Percentiles rank a stretch among this genome's conserved stretches.
These are phyloP conservation scores for Aspergillus awamori DNA, from an alignment of 2,329 filamentous ascomycete genomes.

Conservation along the genomic window DNA sequence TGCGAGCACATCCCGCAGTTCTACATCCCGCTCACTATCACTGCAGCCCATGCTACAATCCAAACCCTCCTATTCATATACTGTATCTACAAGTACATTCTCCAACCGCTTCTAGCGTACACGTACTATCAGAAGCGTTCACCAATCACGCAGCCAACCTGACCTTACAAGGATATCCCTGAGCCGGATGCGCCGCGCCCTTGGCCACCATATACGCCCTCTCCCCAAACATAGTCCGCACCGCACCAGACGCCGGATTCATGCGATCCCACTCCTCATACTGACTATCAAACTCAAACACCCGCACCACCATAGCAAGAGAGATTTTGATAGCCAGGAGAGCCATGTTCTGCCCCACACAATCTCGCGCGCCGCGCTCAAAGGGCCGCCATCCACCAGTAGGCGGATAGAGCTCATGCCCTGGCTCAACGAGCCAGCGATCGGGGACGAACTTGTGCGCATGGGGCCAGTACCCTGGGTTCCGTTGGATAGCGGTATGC, in stretches of 20 bases:
- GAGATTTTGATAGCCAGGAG: slow-evolving; percentile 45
- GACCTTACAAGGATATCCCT: slow-evolving; percentile 1
- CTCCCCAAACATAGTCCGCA: background rate
- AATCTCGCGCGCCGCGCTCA: slow-evolving; percentile 52
- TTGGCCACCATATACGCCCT: background rate
- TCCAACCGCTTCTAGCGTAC: too few relatives aligned
- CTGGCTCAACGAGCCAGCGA: slow-evolving; percentile 37
- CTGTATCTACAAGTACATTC: too few relatives aligned
- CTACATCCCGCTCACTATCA: too few relatives aligned
- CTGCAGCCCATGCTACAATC: too few relatives aligned
- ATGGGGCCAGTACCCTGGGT: slow-evolving; percentile 20
- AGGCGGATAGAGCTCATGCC: slow-evolving; percentile 17
- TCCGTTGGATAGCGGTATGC: slow-evolving; percentile 20
- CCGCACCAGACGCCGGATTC: background rate
- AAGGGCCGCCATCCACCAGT: slow-evolving; percentile 54
- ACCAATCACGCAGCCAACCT: background rate
- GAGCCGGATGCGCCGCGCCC: slow-evolving; percentile 1
- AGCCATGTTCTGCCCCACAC: slow-evolving; percentile 54
- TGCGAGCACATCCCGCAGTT: too few relatives aligned
- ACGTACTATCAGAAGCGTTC: too few relatives aligned
- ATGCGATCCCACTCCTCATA: background rate
- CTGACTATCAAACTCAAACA: slow-evolving; percentile 20
- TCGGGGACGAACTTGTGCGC: slow-evolving; percentile 40
- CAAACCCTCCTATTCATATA: too few relatives aligned
- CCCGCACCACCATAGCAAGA: slow-evolving; percentile 27